A percentile compares a stretch with the other conserved stretches of the same genome.
These are phyloP conservation scores for Diplodia scrobiculata DNA, from an alignment of 2,329 filamentous ascomycete species.

Conservation along the genomic window DNA sequence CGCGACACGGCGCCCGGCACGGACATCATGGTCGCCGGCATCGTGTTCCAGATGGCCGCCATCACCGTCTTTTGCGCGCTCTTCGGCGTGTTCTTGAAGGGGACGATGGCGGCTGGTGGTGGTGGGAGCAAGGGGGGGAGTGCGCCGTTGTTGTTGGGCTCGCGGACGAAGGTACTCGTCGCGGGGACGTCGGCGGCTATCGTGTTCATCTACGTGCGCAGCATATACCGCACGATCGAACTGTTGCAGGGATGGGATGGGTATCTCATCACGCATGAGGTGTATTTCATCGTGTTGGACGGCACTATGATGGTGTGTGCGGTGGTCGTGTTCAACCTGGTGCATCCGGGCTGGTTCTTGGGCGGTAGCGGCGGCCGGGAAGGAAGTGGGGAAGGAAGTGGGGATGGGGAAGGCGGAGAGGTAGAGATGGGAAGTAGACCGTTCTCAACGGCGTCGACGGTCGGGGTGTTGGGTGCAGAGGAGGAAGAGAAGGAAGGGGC, in stretches of 20 bases:
- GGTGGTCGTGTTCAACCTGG: slow-evolving; percentile 38
- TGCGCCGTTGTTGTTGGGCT: neutral
- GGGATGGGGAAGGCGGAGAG: neutral
- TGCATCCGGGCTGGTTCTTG: slow-evolving; percentile 13
- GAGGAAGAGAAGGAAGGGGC: neutral
- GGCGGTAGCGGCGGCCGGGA: neutral
- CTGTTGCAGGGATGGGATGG: slow-evolving; percentile 55
- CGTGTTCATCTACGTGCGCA: slow-evolving; percentile 51
- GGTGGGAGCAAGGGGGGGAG: slow-evolving; percentile 33
- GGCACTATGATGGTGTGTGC: slow-evolving; percentile 57
- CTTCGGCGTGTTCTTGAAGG: slow-evolving; percentile 43
- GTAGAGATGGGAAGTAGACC: neutral
- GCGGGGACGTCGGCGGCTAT: slow-evolving; percentile 49
- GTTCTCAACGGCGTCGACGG: slow-evolving; percentile 4
- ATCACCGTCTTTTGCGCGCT: slow-evolving; percentile 53
- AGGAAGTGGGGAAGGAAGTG: neutral
- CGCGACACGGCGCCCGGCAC: slow-evolving; percentile 49
- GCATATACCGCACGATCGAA: slow-evolving; percentile 56
- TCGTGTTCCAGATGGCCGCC: slow-evolving; percentile 59
- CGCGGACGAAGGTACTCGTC: slow-evolving; percentile 34
- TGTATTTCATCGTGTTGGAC: slow-evolving; percentile 55
- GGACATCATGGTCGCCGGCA: slow-evolving; percentile 61
- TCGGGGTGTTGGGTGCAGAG: neutral
- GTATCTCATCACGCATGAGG: slow-evolving; percentile 55
- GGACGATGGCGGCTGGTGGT: slow-evolving; percentile 39